A percentile compares a stretch with the other conserved stretches of the same genome.
These are phyloP conservation scores for Komagataella ulmi DNA, from an alignment of 805 yeast genomes.

Conservation along the genomic window DNA sequence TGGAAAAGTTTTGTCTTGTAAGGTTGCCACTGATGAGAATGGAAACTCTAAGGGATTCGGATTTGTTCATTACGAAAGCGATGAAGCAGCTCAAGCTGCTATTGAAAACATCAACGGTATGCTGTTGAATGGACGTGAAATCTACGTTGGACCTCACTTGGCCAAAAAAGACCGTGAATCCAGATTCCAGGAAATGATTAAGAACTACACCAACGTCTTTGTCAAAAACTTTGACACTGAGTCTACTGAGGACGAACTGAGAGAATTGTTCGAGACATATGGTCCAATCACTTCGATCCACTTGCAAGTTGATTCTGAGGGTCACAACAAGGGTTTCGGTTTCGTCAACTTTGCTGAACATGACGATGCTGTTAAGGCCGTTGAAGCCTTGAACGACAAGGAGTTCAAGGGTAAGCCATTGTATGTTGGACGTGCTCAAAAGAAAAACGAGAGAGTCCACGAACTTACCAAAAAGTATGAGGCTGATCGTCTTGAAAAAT, in stretches of 20 bases:
- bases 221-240: conserved; percentile 79
- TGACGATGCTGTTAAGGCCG: conserved; percentile 81
- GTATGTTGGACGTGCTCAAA: conserved; percentile 98
- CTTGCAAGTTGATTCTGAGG: conserved; percentile 70
- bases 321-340: conserved; percentile 91
- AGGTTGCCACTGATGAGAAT: conserved; percentile 88
- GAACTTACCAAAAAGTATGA: conserved; percentile 93
- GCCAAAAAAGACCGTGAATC: conserved; percentile 90
- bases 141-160: conserved; percentile 89
- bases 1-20: conserved; percentile 91
- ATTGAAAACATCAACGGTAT: conserved; percentile 97
- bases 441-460: conserved; percentile 94
- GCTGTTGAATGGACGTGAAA: conserved; percentile 93
- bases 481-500: conserved; percentile 79
- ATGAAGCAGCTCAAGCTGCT: conserved; percentile 88
- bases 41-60: conserved; percentile 95
- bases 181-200: conserved; percentile 78
- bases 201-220: conserved; percentile 91
- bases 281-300: conserved; percentile 80
- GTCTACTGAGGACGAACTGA: conserved; percentile 57
- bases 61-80: conserved; percentile 90
- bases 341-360: conserved; percentile 86
- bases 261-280: conserved; percentile 52
- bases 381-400: conserved; percentile 78
- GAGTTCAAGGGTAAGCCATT: conserved; percentile 78